Conservation (phyloP, 148 eudicot genomes). For the Rhododendron griersonianum region DNA sequence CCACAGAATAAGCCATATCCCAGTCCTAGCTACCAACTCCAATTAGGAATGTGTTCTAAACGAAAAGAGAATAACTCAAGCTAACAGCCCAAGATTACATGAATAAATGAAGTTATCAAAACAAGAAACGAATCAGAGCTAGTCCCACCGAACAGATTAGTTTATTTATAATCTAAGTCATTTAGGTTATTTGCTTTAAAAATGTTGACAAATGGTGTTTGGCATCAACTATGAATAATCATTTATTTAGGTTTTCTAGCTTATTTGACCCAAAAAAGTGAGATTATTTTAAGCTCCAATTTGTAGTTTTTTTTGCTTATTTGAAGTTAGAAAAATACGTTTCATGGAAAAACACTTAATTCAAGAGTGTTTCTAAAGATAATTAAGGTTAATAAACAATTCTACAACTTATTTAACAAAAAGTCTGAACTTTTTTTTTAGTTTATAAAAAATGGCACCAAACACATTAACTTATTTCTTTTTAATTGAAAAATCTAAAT, state of each 20-base stretch:
- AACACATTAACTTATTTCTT: neutral
- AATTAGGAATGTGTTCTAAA: neutral
- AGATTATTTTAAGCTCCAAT: neutral
- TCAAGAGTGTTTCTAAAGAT: neutral
- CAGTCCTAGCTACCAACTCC: neutral
- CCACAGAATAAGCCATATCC: neutral
- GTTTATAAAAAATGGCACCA: neutral
- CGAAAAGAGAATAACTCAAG: neutral
- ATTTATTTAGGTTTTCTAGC: neutral
- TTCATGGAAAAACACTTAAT: neutral
- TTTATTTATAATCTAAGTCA: neutral
- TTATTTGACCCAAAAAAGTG: neutral
- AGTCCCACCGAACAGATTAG: neutral
- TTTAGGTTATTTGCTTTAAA: neutral
- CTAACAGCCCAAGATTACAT: neutral
- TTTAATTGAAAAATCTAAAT: neutral
- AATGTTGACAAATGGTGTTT: neutral
- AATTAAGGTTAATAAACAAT: neutral
- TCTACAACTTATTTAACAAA: neutral
- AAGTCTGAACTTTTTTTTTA: too few relatives aligned
- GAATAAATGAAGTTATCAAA: neutral
- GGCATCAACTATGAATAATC: neutral
- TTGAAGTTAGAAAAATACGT: neutral
- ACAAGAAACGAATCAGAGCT: neutral
- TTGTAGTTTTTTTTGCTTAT: neutral